phyloP scores from a whole-genome alignment of 2,329 filamentous ascomycete species.

The Penicillium sp. region DNA sequence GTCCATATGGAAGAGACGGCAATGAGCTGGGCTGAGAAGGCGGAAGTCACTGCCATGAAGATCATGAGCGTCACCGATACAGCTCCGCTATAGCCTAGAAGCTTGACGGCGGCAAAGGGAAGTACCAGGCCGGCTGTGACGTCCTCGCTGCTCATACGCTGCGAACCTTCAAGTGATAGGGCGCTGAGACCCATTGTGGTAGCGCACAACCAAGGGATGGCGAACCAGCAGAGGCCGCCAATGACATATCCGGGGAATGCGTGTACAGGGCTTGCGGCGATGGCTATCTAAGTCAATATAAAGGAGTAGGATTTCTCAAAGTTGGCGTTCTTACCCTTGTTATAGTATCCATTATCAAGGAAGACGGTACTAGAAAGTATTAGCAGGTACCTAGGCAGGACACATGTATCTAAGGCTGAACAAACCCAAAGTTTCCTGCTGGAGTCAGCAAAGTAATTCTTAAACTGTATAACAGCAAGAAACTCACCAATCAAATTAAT shows the following conservation, averaged over 20 bases:
- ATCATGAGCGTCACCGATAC: constrained; percentile 71
- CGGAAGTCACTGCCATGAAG: constrained; percentile 85
- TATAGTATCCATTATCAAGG: constrained; percentile 81
- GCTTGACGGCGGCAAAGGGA: constrained; percentile 74
- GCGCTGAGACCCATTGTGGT: constrained; percentile 83
- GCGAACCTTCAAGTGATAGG: constrained; percentile 69
- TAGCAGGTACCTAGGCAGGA: constrained; percentile 6
- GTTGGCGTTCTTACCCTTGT: constrained; percentile 51
- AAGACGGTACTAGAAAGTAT: constrained; percentile 59
- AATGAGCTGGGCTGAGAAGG: constrained; percentile 76
- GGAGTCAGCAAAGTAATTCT: constrained; percentile 2
- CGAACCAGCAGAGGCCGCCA: constrained; percentile 84
- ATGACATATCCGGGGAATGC: constrained; percentile 84
- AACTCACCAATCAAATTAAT: constrained; percentile 87
- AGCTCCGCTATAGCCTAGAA: constrained; percentile 76
- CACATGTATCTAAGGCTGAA: constrained; percentile 1
- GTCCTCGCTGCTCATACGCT: constrained; percentile 65
- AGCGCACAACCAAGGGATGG: constrained; percentile 82
- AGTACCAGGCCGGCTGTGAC: constrained; percentile 78
- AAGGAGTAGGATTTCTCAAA: background rate
- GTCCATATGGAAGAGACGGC: constrained; percentile 83
- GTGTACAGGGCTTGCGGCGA: constrained; percentile 76
- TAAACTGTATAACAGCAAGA: constrained; percentile 24
- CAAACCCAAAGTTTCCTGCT: constrained; percentile 29
- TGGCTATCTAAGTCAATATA: constrained; percentile 48